These are phyloP conservation scores for Hypoxylon lienhwacheense DNA, from an alignment of 495 filamentous ascomycete genomes.

Conservation along the genomic window DNA sequence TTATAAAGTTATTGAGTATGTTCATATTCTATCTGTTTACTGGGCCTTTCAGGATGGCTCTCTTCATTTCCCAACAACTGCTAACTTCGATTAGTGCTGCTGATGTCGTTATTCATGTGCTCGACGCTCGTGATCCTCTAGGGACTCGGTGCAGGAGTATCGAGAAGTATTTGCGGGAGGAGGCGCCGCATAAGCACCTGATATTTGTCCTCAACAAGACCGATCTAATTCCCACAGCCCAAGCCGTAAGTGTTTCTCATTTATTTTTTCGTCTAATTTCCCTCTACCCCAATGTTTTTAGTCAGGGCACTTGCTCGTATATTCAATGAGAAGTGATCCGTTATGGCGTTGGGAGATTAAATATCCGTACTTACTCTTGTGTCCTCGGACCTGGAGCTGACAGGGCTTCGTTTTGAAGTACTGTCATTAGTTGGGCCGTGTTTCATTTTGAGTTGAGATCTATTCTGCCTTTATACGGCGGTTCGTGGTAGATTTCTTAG, in stretches of 20 bases:
- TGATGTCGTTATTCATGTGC: slow-evolving; percentile 93
- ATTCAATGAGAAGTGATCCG: slow-evolving; percentile 77
- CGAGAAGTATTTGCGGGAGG: slow-evolving; percentile 90
- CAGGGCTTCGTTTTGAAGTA: slow-evolving; percentile 82
- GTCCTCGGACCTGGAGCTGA: slow-evolving; percentile 64
- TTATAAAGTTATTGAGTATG: slow-evolving; percentile 88
- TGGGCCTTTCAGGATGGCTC: background rate
- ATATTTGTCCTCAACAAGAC: slow-evolving; percentile 95
- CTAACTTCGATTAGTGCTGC: slow-evolving; percentile 51
- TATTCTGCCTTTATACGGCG: slow-evolving; percentile 48
- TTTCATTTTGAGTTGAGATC: slow-evolving; percentile 86
- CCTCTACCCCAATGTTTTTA: slow-evolving; percentile 67
- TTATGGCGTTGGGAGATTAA: slow-evolving; percentile 98
- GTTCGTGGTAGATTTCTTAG: slow-evolving; percentile 87
- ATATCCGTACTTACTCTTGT: slow-evolving; percentile 64
- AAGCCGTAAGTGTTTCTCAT: slow-evolving; percentile 75
- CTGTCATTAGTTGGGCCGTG: slow-evolving; percentile 67
- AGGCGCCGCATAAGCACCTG: slow-evolving; percentile 93
- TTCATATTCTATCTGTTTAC: background rate
- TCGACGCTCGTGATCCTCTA: slow-evolving; percentile 89
- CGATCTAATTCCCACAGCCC: slow-evolving; percentile 88
- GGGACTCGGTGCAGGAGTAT: slow-evolving; percentile 88
- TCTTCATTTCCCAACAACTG: background rate
- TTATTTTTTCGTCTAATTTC: slow-evolving; percentile 16
- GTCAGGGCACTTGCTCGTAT: slow-evolving; percentile 83